Evolutionary conservation across 805 yeast genomes (phyloP).

Genomic region (Scheffersomyces coipomensis): DNA sequence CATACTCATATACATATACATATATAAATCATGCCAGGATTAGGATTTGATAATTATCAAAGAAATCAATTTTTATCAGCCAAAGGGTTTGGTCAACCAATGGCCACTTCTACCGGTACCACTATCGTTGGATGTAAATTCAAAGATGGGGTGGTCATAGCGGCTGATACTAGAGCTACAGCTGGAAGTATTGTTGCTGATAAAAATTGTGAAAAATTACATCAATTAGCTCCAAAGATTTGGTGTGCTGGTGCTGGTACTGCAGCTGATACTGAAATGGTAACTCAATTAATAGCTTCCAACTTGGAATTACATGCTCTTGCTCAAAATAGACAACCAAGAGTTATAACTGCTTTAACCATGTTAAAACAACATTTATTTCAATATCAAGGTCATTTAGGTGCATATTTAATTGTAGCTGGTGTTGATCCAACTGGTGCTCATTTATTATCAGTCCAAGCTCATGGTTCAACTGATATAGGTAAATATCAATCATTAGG

Average conservation of each 20-base stretch:
- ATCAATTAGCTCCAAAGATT: conserved; percentile 82
- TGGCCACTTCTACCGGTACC: conserved; percentile 97
- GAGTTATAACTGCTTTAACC: conserved; percentile 91
- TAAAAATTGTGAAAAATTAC: conserved; percentile 95
- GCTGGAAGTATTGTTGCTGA: conserved; percentile 96
- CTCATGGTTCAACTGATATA: conserved; percentile 97
- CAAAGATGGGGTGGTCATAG: conserved; percentile 92
- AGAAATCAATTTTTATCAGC: conserved; percentile 76
- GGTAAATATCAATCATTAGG: conserved; percentile 93
- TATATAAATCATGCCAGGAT: conserved; percentile 79
- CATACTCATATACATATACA: too few relatives aligned
- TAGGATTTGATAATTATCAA: conserved; percentile 89
- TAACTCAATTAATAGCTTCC: conserved; percentile 87
- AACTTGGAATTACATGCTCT: conserved; percentile 88
- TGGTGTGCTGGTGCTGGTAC: conserved; percentile 99
- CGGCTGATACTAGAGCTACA: conserved; percentile 98
- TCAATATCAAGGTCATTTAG: conserved; percentile 95
- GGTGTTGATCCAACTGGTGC: conserved; percentile 97
- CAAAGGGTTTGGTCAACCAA: conserved; percentile 75
- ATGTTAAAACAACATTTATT: conserved; percentile 92
- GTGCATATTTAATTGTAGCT: conserved; percentile 97
- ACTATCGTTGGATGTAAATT: conserved; percentile 96
- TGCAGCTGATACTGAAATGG: conserved; percentile 99
- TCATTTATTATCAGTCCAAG: conserved; percentile 88
- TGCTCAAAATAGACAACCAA: conserved; percentile 77